Base-by-base conservation (phyloP, 2,329 filamentous ascomycete species). In the Colletotrichum lini region DNA sequence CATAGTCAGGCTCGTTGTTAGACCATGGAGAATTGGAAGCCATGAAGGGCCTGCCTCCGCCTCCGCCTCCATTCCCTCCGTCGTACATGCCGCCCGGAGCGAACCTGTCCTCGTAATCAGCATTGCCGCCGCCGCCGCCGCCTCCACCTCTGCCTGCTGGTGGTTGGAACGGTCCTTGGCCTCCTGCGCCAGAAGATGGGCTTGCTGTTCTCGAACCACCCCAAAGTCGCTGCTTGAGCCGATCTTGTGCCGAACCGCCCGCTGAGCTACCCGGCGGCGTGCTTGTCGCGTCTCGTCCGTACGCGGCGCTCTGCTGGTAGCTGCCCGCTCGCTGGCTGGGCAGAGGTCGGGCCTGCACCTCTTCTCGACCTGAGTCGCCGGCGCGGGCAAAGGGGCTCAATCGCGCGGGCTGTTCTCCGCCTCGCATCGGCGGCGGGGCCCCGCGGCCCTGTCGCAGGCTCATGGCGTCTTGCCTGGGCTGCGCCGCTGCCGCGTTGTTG, bases 201-300 rank as follows among this genome's bases (percentile, higher is more conserved):
- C 90, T 92, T 58, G 85, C 84, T 53, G 88, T 88, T 74, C 88
- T 86, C 26, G 88, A 82, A 6, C 86, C 86, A 40, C 89, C 88
- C 87, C 94, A 94, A 56, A 98, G 83, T 73, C 94, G 86, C 77
- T 95, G 94, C 78, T 94, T 94, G 76, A 98, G 84, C 75, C 94
- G 87, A 76, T 97, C 94, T 82, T 97, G 94, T 61, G 94, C 94
- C 23, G 91, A 90, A 44, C 86, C 86, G 3, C 86, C 83, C 49
- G 78, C 78, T 60, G 82, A 75, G 60, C 78, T 80, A 44, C 70
- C 76, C 82, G 78, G 78, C 79, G 70, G 70, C 61, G 70, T 72
- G 61, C 42, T 83, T 40, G 77, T 77, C 49, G 66, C 75, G 70
- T 72, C 75, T 60, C 65, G 76, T 68, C 75, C 77, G 13, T 77